These are phyloP conservation scores for Eucalyptus pauciflora DNA, from an alignment of 345 rosid genomes.

Conservation along the genomic window DNA sequence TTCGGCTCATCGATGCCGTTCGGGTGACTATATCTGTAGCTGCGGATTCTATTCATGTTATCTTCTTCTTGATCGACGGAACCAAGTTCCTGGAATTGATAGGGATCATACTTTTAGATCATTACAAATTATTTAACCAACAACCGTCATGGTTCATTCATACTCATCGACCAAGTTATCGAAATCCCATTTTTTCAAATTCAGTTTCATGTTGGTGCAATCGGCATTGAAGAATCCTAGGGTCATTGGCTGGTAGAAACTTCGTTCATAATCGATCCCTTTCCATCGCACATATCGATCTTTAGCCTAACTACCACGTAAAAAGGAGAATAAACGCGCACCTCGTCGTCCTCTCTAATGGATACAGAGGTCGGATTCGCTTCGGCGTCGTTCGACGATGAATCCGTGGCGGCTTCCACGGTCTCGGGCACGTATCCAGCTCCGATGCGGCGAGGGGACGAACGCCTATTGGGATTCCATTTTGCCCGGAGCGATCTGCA, in stretches of 20 bases:
- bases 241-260: not conserved
- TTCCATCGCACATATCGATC: not conserved
- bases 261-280: not conserved
- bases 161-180: not conserved
- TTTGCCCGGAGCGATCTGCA: not conserved
- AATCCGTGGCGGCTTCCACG: not conserved
- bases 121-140: not conserved
- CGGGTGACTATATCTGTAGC: not conserved
- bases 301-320: not conserved
- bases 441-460: not conserved
- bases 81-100: not conserved
- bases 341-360: not conserved
- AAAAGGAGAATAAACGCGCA: not conserved
- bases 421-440: not conserved
- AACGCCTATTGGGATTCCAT: not conserved
- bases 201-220: not conserved
- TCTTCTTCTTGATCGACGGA: not conserved
- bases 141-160: not conserved
- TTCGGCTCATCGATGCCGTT: not conserved
- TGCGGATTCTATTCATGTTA: not conserved
- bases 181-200: not conserved
- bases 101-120: not conserved
- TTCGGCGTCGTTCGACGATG: not conserved
- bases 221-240: not conserved
- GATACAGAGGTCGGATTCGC: not conserved